Evolutionary conservation across 164 flowering plant species (phyloP).

Genomic region (Stephania cephalantha): DNA sequence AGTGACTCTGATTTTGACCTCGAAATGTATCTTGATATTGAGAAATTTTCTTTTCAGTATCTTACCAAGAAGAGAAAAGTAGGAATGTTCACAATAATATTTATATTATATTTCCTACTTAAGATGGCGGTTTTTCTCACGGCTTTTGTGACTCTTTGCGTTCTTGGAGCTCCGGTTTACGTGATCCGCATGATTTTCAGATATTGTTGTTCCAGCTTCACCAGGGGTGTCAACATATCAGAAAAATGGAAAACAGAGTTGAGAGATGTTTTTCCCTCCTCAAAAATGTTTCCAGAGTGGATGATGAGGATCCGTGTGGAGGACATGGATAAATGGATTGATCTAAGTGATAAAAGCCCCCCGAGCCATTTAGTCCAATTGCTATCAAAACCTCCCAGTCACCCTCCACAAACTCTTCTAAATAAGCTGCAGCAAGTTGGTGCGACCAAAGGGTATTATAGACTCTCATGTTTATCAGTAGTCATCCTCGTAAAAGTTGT

Average conservation of each 20-base stretch:
- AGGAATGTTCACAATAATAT: not conserved
- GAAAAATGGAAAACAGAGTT: not conserved
- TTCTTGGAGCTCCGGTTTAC: no score
- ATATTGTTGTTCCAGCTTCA: not conserved
- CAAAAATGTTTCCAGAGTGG: not conserved
- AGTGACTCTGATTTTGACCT: not conserved
- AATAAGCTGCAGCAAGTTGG: not conserved
- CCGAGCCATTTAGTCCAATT: not conserved
- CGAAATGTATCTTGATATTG: not conserved
- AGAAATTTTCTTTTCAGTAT: not conserved
- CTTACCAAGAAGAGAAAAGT: not conserved
- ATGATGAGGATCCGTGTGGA: not conserved
- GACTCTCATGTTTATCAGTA: not conserved
- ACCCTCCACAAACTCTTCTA: not conserved
- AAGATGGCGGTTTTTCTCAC: not conserved
- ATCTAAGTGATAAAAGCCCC: not conserved
- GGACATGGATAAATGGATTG: constrained; percentile 10
- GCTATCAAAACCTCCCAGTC: not conserved
- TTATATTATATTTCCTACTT: not conserved
- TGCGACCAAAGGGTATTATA: not conserved
- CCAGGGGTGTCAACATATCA: not conserved
- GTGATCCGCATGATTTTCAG: no score
- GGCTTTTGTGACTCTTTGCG: no score
- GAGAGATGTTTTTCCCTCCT: not conserved
- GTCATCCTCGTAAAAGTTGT: not conserved